Evolutionary conservation across 192 early-diverging fungal genomes (phyloP).

Genomic region (Mortierella hygrophila): DNA sequence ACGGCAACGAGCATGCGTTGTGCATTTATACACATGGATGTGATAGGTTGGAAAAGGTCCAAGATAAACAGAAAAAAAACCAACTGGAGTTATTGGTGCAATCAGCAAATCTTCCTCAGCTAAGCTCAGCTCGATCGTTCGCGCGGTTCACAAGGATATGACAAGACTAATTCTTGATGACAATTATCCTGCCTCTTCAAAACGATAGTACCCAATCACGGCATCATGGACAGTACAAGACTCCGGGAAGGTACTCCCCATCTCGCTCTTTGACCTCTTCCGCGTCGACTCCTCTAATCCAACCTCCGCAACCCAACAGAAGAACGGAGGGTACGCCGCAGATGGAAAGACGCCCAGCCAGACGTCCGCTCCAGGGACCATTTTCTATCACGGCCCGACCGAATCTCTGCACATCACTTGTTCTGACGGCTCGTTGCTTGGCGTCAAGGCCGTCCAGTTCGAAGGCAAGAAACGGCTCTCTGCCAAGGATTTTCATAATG

Average conservation of each 20-base stretch:
- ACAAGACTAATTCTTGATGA: neutral
- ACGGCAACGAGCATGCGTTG: no score
- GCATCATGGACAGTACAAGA: slow-evolving; percentile 59
- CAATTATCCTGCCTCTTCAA: neutral
- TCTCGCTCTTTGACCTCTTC: slow-evolving; percentile 44
- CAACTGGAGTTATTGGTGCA: neutral
- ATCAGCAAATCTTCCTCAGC: no score
- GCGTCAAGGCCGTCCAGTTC: slow-evolving; percentile 63
- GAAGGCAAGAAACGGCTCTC: slow-evolving; percentile 69
- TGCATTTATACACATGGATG: no score
- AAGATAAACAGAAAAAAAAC: neutral
- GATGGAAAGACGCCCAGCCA: slow-evolving; percentile 8
- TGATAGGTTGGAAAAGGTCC: neutral
- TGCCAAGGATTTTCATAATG: slow-evolving; percentile 79
- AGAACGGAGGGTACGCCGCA: slow-evolving; percentile 9
- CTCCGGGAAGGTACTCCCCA: slow-evolving; percentile 59
- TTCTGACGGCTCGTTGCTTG: slow-evolving; percentile 65
- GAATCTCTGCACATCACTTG: slow-evolving; percentile 65
- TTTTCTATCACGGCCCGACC: slow-evolving; percentile 26
- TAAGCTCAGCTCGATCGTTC: neutral
- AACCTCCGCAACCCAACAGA: neutral
- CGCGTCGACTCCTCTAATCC: neutral
- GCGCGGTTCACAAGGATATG: neutral
- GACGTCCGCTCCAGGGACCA: slow-evolving; percentile 27
- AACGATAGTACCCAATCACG: slow-evolving; percentile 66